phyloP scores from a whole-genome alignment of 2,329 filamentous ascomycete genomes.

The Aureobasidium pullulans region DNA sequence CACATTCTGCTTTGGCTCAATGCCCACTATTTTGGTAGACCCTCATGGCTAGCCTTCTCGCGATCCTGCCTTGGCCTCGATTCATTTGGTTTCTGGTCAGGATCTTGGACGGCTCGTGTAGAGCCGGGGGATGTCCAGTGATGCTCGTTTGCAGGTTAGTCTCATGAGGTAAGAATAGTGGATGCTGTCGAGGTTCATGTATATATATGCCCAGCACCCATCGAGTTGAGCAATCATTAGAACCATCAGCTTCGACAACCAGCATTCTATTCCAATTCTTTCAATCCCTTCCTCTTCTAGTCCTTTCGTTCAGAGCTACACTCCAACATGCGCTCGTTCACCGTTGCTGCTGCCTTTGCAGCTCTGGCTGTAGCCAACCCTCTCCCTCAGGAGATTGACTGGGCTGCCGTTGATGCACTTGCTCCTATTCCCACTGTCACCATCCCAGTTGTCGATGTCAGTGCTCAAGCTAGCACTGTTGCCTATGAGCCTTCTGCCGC shows the following conservation, averaged over 20 bases:
- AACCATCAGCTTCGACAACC: background rate
- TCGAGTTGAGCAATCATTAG: background rate
- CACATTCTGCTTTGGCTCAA: background rate
- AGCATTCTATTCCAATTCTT: background rate
- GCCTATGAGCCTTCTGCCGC: constrained; percentile 15
- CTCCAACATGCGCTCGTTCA: constrained; percentile 9
- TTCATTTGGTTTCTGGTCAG: background rate
- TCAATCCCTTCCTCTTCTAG: background rate
- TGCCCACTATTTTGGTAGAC: background rate
- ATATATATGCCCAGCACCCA: constrained; percentile 3
- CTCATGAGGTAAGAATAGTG: background rate
- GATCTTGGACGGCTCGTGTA: background rate
- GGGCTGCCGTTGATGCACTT: constrained; percentile 15
- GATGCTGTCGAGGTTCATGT: background rate
- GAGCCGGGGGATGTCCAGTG: background rate
- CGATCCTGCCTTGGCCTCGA: constrained; percentile 7
- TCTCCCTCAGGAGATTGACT: constrained; percentile 17
- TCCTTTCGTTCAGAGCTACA: background rate
- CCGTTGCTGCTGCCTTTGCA: constrained; percentile 11
- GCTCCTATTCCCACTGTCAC: constrained; percentile 11
- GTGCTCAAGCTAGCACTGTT: constrained; percentile 13
- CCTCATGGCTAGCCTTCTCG: background rate
- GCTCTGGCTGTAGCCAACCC: constrained; percentile 12
- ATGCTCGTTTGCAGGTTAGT: constrained; percentile 3
- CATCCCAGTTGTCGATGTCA: constrained; percentile 13